Base-by-base conservation (phyloP, 169 alveolate species). In the Cryptosporidium xiaoi region DNA sequence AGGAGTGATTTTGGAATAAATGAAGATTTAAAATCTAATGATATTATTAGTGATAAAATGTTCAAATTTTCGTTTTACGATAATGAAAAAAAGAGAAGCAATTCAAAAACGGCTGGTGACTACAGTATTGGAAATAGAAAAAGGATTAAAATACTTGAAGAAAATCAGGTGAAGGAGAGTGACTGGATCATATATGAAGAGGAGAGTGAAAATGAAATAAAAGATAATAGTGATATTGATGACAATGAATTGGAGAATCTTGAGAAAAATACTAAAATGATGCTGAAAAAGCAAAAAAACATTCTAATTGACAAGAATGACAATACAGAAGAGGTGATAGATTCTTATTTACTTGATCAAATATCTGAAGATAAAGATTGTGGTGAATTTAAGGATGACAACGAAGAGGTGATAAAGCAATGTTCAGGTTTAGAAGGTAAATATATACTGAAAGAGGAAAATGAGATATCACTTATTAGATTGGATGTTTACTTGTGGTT, bases 151-250 rank as follows among this genome's bases (percentile, higher is more conserved):
- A 77, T 77, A 36, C 48, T 46, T 7, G 44, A 34, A 2, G 87
- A 77, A 20, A 77, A 77, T 60, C 77, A 77, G 48, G 87, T 77
- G 3, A n/a, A 56, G 24, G 87, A 77, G 36, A 40, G 20, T 5
- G 87, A 77, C 53, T 77, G 87, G 87, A 27, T 77, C 1, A 40
- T 77, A 24, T 24, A 77, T 12, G 58, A 51, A 10, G 87, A 60
- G 27, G 84, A 71, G 12, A 27, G 36, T 0, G 33, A 29, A 20
- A 15, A 33, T n/a, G 84, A 56, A 0, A 64, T 20, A 20, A 20
- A 50, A 18, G 66, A 58, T 12, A 27, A 12, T 48, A 48, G 12
- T 48, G 20, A 18, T 24, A 24, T 24, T 24, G 27, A 24, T 24
- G 27, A 24, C 27, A 24, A 24, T 24, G 27, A 24, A 24, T 24